Evolutionary conservation across 768 basidiomycete genomes (phyloP), one percentile per base, ranked within the genome.

Genomic region (Glaciozyma martinii): DNA sequence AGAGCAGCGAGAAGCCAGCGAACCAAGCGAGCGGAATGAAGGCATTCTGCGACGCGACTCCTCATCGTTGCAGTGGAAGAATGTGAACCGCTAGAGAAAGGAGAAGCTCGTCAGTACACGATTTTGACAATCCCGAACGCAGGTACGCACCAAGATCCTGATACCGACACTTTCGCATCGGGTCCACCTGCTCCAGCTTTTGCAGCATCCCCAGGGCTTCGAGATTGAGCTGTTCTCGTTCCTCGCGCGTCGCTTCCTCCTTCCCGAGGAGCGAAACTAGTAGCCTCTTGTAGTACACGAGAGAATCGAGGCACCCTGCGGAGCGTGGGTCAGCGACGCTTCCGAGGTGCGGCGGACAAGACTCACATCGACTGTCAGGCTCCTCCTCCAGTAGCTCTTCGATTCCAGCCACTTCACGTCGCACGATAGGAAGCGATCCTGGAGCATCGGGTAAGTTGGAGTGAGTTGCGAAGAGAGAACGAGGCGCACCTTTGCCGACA

Each of bases 271-370:
- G 80, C 60, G 75, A 77, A n/a, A 87, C 65, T 32, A 90, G 76
- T n/a, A 90, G 76, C 32, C 79, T 80, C 73, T 86, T 86, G 77
- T 95, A 95, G 71, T 88, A 82, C 1, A 91, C 85, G 44, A 95
- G 80, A 0, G 90, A 89, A 72, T 94, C 91, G 81, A 97, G 85
- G 74, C 91, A 94, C 93, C 93, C 93, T 95, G 66, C 23, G 21
- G 25, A 13, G 33, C 12, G 29, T 19, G 25, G 46, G 19, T 46
- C 43, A 58, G 44, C 8, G 5, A 43, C 3, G 56, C 19, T n/a
- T 27, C 21, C n/a, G 12, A 15, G 25, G 44, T n/a, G 56, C 25
- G 50, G 57, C 32, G 12, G 61, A 15, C 52, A 37, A 42, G 33
- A 69, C 85, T 61, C 74, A 90, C 92, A 97, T 81, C 90, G 94